Evolutionary conservation across 805 yeast species (phyloP).

Genomic region (fission yeast (Schizosaccharomyces pombe)): DNA sequence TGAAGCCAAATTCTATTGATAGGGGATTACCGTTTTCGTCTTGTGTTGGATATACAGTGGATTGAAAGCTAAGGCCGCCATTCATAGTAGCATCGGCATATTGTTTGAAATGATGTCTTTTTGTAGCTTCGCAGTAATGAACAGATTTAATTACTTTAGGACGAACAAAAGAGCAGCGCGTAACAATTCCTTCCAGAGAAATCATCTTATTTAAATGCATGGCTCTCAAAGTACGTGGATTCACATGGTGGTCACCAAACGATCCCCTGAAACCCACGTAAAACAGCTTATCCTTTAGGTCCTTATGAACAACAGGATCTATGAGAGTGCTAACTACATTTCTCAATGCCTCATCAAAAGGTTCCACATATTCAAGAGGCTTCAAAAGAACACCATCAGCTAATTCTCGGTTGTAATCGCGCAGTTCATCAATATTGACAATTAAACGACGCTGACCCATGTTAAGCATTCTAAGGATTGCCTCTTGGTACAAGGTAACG

Average conservation of each 20-base stretch:
- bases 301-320: slow-evolving; percentile 30
- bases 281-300: slow-evolving; percentile 39
- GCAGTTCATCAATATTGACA: slow-evolving; percentile 63
- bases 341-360: slow-evolving; percentile 65
- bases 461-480: slow-evolving; percentile 48
- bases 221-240: slow-evolving; percentile 72
- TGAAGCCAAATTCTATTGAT: slow-evolving; percentile 75
- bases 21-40: slow-evolving; percentile 79
- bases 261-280: slow-evolving; percentile 72
- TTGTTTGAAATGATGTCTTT: slow-evolving; percentile 70
- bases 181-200: slow-evolving; percentile 84
- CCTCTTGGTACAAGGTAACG: slow-evolving; percentile 38
- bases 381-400: slow-evolving; percentile 53
- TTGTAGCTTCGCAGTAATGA: slow-evolving; percentile 70
- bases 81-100: slow-evolving; percentile 73
- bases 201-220: slow-evolving; percentile 55
- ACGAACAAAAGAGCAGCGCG: slow-evolving; percentile 75
- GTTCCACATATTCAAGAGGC: slow-evolving; percentile 74
- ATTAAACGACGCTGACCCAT: slow-evolving; percentile 41
- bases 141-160: slow-evolving; percentile 83
- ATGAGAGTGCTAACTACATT: slow-evolving; percentile 56
- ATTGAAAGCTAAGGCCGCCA: slow-evolving; percentile 5
- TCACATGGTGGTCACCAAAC: slow-evolving; percentile 65
- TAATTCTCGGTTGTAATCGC: slow-evolving; percentile 56
- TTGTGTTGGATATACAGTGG: slow-evolving; percentile 60